Evolutionary conservation across 2,329 filamentous ascomycete species (phyloP).

Genomic region (Fusarium robinianum): DNA sequence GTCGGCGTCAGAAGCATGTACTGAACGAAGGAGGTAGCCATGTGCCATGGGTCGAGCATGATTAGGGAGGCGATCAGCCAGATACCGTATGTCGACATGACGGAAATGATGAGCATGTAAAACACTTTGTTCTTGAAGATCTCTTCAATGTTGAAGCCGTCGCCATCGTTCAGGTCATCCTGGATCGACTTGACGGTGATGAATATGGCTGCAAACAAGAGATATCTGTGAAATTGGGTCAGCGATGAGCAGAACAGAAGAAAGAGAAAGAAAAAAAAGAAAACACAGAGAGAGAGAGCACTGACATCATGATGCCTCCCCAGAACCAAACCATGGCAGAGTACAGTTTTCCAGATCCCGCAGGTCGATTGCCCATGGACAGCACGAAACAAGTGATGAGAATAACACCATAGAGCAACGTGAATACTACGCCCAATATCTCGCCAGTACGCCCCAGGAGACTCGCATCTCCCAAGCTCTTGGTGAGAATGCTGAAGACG

Average conservation of each 20-base stretch:
- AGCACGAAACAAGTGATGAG: slow-evolving; percentile 94
- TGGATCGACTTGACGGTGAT: slow-evolving; percentile 89
- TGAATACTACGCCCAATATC: slow-evolving; percentile 86
- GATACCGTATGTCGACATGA: slow-evolving; percentile 89
- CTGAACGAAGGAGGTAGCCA: slow-evolving; percentile 94
- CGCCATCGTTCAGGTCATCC: slow-evolving; percentile 62
- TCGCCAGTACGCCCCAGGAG: slow-evolving; percentile 78
- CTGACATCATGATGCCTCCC: slow-evolving; percentile 89
- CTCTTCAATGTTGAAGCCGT: slow-evolving; percentile 69
- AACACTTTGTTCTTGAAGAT: slow-evolving; percentile 89
- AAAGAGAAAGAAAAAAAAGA: no score
- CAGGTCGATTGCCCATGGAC: slow-evolving; percentile 89
- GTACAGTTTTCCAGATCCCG: slow-evolving; percentile 92
- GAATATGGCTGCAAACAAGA: slow-evolving; percentile 93
- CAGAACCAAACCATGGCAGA: slow-evolving; percentile 99
- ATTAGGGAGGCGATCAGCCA: slow-evolving; percentile 90
- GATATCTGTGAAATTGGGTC: slow-evolving; percentile 60
- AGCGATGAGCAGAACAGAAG: slow-evolving; percentile 15
- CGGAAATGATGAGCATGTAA: slow-evolving; percentile 89
- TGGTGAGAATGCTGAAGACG: slow-evolving; percentile 95
- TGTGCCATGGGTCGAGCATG: slow-evolving; percentile 99
- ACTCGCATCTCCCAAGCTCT: slow-evolving; percentile 70
- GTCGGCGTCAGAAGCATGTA: slow-evolving; percentile 94
- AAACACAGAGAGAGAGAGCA: slow-evolving; percentile 29
- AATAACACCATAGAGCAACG: slow-evolving; percentile 93